Conservation (phyloP, 495 filamentous ascomycete genomes). For the Penicillium taxi region DNA sequence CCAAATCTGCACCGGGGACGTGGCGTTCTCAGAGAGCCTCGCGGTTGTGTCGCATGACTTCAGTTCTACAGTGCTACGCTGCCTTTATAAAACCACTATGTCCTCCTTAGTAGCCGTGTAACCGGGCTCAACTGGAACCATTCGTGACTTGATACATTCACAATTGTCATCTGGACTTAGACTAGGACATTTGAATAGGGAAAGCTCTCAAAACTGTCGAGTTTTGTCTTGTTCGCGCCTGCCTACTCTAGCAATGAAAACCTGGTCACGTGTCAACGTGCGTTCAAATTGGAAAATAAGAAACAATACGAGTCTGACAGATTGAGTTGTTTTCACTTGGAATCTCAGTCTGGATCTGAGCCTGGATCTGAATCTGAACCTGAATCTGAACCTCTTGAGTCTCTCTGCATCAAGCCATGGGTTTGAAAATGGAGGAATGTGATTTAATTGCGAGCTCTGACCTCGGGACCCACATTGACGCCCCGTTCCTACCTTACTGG, state of each 20-base stretch:
- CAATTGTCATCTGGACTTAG: slow-evolving; percentile 12
- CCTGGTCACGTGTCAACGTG: no score
- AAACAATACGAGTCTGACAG: no score
- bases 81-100: slow-evolving; percentile 6
- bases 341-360: no score
- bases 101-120: slow-evolving; percentile 11
- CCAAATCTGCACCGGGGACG: slow-evolving; percentile 9
- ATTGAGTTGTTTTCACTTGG: no score
- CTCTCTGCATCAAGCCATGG: slow-evolving; percentile 12
- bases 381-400: slow-evolving; percentile 10
- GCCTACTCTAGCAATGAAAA: slow-evolving; percentile 3
- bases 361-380: no score
- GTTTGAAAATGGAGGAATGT: slow-evolving; percentile 25
- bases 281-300: no score
- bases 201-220: neutral
- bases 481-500: slow-evolving; percentile 35
- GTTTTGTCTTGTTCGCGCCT: slow-evolving; percentile 1
- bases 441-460: slow-evolving; percentile 11
- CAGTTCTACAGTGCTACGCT: slow-evolving; percentile 9
- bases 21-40: slow-evolving; percentile 19
- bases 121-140: slow-evolving; percentile 14
- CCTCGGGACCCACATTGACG: slow-evolving; percentile 5
- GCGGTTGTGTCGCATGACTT: slow-evolving; percentile 17
- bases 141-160: no score
- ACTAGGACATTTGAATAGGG: neutral